Conservation (phyloP, 352 stramenopile genomes). For the Phytopythium oedochilum region DNA sequence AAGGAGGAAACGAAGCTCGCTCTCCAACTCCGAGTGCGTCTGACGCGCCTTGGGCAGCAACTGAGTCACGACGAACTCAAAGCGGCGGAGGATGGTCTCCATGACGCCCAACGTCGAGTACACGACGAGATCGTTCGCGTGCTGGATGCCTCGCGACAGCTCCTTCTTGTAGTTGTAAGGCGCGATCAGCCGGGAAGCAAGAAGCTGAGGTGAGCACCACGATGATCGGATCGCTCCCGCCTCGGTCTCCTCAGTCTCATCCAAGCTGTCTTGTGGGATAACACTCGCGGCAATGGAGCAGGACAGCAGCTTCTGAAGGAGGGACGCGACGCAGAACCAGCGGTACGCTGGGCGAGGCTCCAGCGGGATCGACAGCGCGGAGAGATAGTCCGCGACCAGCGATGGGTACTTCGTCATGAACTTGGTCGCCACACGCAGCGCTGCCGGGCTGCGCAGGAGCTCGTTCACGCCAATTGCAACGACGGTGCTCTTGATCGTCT, state of each 20-base stretch:
- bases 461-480: slow-evolving; percentile 62
- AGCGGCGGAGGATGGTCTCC: slow-evolving; percentile 51
- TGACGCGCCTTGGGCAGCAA: slow-evolving; percentile 10
- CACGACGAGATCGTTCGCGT: slow-evolving; percentile 67
- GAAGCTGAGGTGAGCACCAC: slow-evolving; percentile 40
- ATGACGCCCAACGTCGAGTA: slow-evolving; percentile 71
- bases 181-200: slow-evolving; percentile 61
- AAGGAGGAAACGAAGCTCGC: slow-evolving; percentile 61
- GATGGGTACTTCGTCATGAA: slow-evolving; percentile 65
- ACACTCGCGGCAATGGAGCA: slow-evolving; percentile 32
- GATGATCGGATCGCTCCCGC: slow-evolving; percentile 1
- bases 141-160: slow-evolving; percentile 75
- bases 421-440: slow-evolving; percentile 45
- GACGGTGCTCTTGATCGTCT: slow-evolving; percentile 66
- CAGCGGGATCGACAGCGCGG: slow-evolving; percentile 50
- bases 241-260: background rate
- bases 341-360: slow-evolving; percentile 70
- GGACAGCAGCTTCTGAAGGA: slow-evolving; percentile 64
- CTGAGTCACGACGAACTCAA: slow-evolving; percentile 25
- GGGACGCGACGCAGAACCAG: slow-evolving; percentile 73
- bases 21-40: slow-evolving; percentile 40
- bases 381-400: slow-evolving; percentile 53
- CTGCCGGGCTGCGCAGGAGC: slow-evolving; percentile 39
- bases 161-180: slow-evolving; percentile 74
- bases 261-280: background rate